These are phyloP conservation scores for Aureobasidium sp. DNA, from an alignment of 2,329 filamentous ascomycete genomes.

Conservation along the genomic window DNA sequence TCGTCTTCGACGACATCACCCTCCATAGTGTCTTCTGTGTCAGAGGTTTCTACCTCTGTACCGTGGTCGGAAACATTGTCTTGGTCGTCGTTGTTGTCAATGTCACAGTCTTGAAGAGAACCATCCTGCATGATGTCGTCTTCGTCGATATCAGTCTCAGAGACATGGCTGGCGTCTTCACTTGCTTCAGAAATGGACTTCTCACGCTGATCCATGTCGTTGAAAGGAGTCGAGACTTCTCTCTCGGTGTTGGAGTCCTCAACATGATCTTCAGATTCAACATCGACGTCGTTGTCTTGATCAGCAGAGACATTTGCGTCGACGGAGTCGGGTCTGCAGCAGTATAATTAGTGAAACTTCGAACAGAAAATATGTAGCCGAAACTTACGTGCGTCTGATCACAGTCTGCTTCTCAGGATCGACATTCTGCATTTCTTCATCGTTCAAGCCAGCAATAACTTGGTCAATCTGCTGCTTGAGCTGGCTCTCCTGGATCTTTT, in stretches of 20 bases:
- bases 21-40: not conserved
- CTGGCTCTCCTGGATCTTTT: not conserved
- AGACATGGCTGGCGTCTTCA: not conserved
- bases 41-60: not conserved
- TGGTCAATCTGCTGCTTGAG: not conserved
- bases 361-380: not conserved
- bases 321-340: not conserved
- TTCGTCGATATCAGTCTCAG: not conserved
- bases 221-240: not conserved
- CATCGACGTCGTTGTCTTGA: not conserved
- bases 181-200: not conserved
- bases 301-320: not conserved
- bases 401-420: not conserved
- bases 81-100: not conserved
- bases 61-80: conserved; percentile 9
- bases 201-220: not conserved
- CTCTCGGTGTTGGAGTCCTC: not conserved
- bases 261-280: not conserved
- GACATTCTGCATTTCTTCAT: not conserved
- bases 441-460: not conserved
- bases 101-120: not conserved
- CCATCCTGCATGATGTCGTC: not conserved
- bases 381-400: not conserved
- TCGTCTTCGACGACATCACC: not conserved
- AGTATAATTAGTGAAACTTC: not conserved